phyloP scores from a whole-genome alignment of 495 filamentous ascomycete species.

The Annulohypoxylon maeteangense region DNA sequence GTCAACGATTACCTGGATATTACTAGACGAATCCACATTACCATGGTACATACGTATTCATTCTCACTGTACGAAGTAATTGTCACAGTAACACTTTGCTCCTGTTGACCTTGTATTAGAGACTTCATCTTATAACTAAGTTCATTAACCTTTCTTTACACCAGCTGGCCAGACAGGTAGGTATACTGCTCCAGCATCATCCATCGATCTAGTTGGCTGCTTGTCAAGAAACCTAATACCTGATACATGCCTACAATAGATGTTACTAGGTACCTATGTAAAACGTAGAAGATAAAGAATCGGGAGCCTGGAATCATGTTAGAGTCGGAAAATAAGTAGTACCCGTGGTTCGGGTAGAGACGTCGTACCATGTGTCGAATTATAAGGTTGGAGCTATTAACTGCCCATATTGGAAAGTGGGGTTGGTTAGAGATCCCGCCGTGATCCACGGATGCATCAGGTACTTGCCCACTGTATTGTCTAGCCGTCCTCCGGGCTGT shows the following conservation, averaged over 20 bases:
- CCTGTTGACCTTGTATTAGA: not conserved
- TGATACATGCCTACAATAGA: too few species aligned
- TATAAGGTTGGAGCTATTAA: conserved; percentile 3
- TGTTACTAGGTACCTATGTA: not conserved
- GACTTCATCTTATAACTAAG: not conserved
- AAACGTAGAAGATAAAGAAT: not conserved
- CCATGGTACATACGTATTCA: not conserved
- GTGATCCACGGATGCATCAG: not conserved
- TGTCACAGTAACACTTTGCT: too few species aligned
- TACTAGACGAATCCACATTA: too few species aligned
- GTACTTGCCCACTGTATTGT: too few species aligned
- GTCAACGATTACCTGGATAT: not conserved
- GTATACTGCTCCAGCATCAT: too few species aligned
- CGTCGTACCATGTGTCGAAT: not conserved
- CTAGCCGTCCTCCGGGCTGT: too few species aligned
- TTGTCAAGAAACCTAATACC: too few species aligned
- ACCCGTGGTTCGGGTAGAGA: not conserved
- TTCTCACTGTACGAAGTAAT: too few species aligned
- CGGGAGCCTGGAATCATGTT: not conserved
- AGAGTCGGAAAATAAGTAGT: not conserved
- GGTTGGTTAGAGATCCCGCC: conserved; percentile 2
- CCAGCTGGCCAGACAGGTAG: too few species aligned
- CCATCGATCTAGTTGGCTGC: too few species aligned
- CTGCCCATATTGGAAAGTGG: not conserved
- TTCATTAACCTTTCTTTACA: too few species aligned